Evolutionary conservation across 78 protist species (phyloP).

Genomic region (Bodo saltans): DNA sequence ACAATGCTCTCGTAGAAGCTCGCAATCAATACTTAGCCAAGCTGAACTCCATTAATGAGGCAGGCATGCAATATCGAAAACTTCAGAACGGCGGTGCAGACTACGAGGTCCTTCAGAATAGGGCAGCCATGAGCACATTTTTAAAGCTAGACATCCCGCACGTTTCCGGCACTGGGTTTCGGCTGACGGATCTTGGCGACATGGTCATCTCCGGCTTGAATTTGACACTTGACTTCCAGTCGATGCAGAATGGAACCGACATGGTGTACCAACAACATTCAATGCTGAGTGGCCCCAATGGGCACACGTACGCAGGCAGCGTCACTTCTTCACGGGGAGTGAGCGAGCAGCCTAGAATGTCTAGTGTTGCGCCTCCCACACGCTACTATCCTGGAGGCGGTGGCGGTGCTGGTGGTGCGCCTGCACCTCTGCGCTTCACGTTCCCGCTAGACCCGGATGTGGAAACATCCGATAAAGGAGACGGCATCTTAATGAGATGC

Average conservation of each 20-base stretch:
- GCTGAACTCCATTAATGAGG: neutral
- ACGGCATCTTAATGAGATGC: neutral
- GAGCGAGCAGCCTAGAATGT: neutral
- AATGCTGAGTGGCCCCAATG: too few species aligned
- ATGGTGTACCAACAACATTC: too few species aligned
- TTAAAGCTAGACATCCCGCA: neutral
- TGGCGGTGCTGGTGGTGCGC: neutral
- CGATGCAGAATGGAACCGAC: too few species aligned
- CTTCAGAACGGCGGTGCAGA: neutral
- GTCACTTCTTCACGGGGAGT: neutral
- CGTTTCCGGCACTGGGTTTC: neutral
- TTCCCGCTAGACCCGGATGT: neutral
- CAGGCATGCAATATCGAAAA: neutral
- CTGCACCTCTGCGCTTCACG: neutral
- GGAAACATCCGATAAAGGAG: neutral
- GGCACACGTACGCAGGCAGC: too few species aligned
- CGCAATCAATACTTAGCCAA: neutral
- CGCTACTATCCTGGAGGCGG: neutral
- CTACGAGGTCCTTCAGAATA: neutral
- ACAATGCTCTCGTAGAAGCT: neutral
- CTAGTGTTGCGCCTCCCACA: neutral
- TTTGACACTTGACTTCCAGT: neutral
- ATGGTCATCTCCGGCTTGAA: neutral
- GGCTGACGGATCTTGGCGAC: neutral
- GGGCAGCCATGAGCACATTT: neutral